Evolutionary conservation across 208 protist genomes (phyloP).

Genomic region (Acanthamoeba castellanii): DNA sequence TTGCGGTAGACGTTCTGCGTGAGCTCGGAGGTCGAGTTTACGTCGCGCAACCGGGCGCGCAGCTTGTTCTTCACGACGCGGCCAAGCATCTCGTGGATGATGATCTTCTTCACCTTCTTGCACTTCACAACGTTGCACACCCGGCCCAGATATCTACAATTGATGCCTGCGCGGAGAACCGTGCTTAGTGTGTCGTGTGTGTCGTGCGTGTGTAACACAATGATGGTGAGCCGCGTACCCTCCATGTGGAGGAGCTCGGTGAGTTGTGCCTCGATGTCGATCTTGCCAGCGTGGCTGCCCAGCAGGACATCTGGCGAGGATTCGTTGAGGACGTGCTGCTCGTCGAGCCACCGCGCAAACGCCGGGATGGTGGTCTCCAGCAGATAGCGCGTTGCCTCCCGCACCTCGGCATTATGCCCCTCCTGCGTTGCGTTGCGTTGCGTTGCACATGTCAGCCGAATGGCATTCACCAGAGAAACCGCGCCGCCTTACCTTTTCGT

Average conservation of each 20-base stretch:
- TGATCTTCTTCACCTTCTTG: conserved; percentile 1
- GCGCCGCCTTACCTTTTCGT: not conserved
- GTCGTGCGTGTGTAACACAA: not conserved
- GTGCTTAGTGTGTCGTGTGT: not conserved
- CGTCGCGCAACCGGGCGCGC: not conserved
- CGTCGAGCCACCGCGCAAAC: conserved; percentile 25
- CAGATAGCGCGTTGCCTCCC: not conserved
- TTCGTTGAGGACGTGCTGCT: not conserved
- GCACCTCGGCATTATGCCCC: not conserved
- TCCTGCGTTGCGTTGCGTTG: not conserved
- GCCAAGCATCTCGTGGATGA: conserved; percentile 29
- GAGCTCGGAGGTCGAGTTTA: not conserved
- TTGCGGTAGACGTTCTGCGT: conserved; percentile 22
- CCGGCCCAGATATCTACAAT: conserved; percentile 16
- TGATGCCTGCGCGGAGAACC: not conserved
- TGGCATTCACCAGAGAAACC: too few relatives aligned
- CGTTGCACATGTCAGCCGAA: too few relatives aligned
- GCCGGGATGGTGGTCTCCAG: not conserved
- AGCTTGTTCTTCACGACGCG: conserved; percentile 41
- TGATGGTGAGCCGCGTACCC: not conserved
- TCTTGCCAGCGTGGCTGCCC: conserved; percentile 13
- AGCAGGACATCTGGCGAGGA: not conserved
- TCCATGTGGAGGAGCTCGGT: conserved; percentile 27
- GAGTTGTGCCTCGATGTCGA: conserved; percentile 16
- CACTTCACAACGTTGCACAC: not conserved